Conservation (phyloP, 1,284 basidiomycete species). For the Bjerkandera adusta region DNA sequence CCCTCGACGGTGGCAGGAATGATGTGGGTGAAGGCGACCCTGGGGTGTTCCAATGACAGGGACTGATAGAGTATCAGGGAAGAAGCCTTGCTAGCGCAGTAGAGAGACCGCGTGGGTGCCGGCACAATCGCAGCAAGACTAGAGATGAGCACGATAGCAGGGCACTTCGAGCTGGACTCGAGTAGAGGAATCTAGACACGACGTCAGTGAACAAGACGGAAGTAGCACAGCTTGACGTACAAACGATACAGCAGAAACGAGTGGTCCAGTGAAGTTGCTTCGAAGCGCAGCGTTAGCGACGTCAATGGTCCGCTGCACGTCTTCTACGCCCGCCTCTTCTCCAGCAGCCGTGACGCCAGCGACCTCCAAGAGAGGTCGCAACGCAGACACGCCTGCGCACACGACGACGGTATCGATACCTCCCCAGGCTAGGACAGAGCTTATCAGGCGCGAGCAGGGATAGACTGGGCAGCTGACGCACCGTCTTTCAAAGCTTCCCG, state of each 20-base stretch:
- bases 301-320: conserved; percentile 50
- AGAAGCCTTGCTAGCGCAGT: conserved; percentile 83
- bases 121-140: conserved; percentile 81
- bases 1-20: conserved; percentile 72
- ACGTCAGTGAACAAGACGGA: background rate
- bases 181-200: conserved; percentile 72
- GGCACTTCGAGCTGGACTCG: conserved; percentile 61
- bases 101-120: conserved; percentile 83
- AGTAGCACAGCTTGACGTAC: conserved; percentile 39
- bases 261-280: conserved; percentile 67
- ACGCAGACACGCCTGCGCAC: conserved; percentile 83
- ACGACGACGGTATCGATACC: conserved; percentile 86
- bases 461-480: conserved; percentile 32
- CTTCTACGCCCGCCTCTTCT: conserved; percentile 42
- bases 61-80: conserved; percentile 78
- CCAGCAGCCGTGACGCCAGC: conserved; percentile 51
- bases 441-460: conserved; percentile 2
- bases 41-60: conserved; percentile 76
- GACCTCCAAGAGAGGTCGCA: conserved; percentile 74
- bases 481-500: conserved; percentile 56
- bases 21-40: conserved; percentile 54
- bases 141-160: conserved; percentile 79
- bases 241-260: conserved; percentile 63
- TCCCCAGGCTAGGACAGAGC: conserved; percentile 60
- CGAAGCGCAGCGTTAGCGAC: conserved; percentile 51